Percentiles rank a stretch among this genome's conserved stretches.
Conservation (phyloP, 2,329 filamentous ascomycete genomes). For the Sporothrix schenckii region DNA sequence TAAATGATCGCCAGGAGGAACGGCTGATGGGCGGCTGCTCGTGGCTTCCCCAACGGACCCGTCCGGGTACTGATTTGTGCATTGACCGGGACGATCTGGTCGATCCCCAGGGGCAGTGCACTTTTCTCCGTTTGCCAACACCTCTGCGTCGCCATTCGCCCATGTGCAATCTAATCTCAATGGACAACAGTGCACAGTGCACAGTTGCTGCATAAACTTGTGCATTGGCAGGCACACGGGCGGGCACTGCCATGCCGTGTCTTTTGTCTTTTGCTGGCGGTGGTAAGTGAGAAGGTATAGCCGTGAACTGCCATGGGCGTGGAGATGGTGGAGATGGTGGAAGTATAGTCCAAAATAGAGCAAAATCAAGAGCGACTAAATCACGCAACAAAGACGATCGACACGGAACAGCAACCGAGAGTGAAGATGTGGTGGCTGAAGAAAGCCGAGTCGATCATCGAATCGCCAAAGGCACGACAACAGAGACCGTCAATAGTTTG, state of each 20-base stretch:
- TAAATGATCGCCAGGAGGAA: constrained; percentile 13
- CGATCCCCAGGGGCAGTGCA: constrained; percentile 11
- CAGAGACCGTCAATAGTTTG: background rate
- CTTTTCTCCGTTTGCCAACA: background rate
- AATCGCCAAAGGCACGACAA: background rate
- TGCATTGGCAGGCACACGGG: constrained; percentile 7
- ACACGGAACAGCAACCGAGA: background rate
- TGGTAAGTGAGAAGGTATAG: background rate
- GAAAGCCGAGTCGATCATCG: background rate
- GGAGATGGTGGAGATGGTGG: too few relatives aligned
- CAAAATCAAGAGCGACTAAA: background rate
- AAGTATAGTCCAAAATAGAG: background rate
- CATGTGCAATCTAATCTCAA: background rate
- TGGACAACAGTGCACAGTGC: background rate
- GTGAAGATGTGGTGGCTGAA: constrained; percentile 15
- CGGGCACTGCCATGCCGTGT: constrained; percentile 8
- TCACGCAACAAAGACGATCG: background rate
- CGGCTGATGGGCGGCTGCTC: background rate
- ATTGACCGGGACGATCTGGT: constrained; percentile 14
- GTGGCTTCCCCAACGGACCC: constrained; percentile 14
- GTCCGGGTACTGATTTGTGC: background rate
- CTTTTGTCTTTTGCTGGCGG: background rate
- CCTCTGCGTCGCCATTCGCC: background rate
- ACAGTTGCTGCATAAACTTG: background rate
- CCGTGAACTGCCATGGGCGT: too few relatives aligned